These are phyloP conservation scores for Starmera quercuum DNA, from an alignment of 805 yeast genomes.

Conservation along the genomic window DNA sequence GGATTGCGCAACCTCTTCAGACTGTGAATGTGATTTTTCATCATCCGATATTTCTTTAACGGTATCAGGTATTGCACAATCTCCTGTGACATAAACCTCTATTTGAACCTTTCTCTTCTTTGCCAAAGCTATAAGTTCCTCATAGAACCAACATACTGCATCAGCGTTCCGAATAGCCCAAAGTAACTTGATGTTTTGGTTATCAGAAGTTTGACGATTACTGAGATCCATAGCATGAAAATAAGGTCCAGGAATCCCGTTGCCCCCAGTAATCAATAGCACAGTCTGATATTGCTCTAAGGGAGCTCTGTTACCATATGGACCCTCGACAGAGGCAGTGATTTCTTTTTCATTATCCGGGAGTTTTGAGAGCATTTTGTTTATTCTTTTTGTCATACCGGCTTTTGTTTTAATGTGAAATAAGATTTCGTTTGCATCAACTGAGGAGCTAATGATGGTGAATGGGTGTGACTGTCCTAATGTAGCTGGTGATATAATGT, in stretches of 20 bases:
- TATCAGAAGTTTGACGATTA: slow-evolving; percentile 11
- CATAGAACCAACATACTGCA: slow-evolving; percentile 39
- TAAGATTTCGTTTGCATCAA: slow-evolving; percentile 27
- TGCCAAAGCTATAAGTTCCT: slow-evolving; percentile 28
- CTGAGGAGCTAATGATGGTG: slow-evolving; percentile 37
- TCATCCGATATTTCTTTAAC: slow-evolving; percentile 2
- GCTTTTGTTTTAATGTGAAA: slow-evolving; percentile 40
- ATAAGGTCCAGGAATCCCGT: slow-evolving; percentile 43
- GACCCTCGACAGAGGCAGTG: slow-evolving; percentile 44
- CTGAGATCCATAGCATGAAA: slow-evolving; percentile 26
- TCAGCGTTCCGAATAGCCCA: slow-evolving; percentile 58
- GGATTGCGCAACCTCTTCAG: slow-evolving; percentile 2
- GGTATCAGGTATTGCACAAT: slow-evolving; percentile 12
- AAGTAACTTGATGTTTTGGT: slow-evolving; percentile 33
- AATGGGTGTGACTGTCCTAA: slow-evolving; percentile 72
- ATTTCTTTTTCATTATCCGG: slow-evolving; percentile 22
- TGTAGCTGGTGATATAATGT: slow-evolving; percentile 38
- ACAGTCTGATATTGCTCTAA: slow-evolving; percentile 27
- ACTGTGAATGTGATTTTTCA: slow-evolving; percentile 2
- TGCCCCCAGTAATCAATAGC: slow-evolving; percentile 39
- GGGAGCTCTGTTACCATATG: slow-evolving; percentile 43
- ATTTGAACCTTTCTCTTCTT: slow-evolving; percentile 17
- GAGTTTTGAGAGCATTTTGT: slow-evolving; percentile 22
- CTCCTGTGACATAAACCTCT: slow-evolving; percentile 28
- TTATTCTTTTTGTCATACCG: slow-evolving; percentile 41